Evolutionary conservation across 2,329 filamentous ascomycete species (phyloP).

Genomic region (Zymoseptoria brevis): DNA sequence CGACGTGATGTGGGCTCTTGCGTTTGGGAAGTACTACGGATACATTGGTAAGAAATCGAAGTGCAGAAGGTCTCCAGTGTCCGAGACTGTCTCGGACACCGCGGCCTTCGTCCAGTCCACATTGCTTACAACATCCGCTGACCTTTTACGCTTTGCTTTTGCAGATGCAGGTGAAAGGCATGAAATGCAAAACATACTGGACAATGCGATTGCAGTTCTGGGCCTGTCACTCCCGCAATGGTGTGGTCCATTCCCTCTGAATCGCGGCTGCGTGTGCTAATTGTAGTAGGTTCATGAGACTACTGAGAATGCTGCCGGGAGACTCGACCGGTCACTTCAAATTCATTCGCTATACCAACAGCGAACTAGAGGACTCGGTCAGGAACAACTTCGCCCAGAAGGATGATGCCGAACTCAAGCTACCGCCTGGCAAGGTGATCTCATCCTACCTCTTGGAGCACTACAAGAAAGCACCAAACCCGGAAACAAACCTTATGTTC

Average conservation of each 20-base stretch:
- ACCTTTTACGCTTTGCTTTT: no score
- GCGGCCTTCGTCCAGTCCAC: no score
- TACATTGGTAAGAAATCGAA: constrained; percentile 5
- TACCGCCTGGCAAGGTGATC: constrained; percentile 1
- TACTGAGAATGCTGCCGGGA: constrained; percentile 2
- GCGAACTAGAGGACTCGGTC: constrained; percentile 3
- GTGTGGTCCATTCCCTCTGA: background rate
- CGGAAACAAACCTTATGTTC: constrained; percentile 1
- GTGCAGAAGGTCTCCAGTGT: no score
- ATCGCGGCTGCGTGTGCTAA: background rate
- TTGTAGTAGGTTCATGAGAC: background rate
- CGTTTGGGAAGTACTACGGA: constrained; percentile 18
- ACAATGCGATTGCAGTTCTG: constrained; percentile 20
- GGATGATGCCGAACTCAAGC: background rate
- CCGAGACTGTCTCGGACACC: no score
- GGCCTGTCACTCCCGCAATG: constrained; percentile 3
- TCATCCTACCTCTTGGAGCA: constrained; percentile 4
- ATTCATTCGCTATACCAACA: background rate
- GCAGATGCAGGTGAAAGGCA: constrained; percentile 20
- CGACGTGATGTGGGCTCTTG: constrained; percentile 37
- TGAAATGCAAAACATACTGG: constrained; percentile 31
- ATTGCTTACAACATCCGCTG: no score
- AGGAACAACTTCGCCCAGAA: constrained; percentile 4
- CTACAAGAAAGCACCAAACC: constrained; percentile 1
- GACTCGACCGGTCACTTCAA: constrained; percentile 1